Conservation (phyloP, 163 green algal species). For the Volvox carteri region DNA sequence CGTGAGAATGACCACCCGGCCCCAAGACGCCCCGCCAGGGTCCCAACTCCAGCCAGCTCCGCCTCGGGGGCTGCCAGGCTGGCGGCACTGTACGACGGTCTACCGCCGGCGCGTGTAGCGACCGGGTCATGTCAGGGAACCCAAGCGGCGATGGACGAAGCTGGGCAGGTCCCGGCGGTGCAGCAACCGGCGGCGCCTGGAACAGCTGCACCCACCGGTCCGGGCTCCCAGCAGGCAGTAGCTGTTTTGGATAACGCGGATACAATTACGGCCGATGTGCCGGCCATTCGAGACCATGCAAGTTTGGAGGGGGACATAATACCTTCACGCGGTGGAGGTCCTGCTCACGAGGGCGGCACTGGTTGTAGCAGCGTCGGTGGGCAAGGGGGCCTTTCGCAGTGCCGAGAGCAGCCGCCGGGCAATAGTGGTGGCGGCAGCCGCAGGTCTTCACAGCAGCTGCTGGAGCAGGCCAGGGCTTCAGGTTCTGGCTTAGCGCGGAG, state of each 20-base stretch:
- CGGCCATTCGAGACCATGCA: no score
- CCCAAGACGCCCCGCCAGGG: not conserved
- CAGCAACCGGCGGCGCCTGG: not conserved
- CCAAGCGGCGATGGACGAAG: not conserved
- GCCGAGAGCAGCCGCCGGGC: no score
- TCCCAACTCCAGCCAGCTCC: not conserved
- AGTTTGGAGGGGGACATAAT: no score
- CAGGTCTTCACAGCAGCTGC: not conserved
- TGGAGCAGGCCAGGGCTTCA: not conserved
- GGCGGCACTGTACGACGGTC: slow-evolving; percentile 15
- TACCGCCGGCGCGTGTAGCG: slow-evolving; percentile 1
- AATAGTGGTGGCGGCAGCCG: no score
- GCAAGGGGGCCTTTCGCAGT: no score
- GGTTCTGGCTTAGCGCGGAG: not conserved
- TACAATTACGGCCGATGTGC: not conserved
- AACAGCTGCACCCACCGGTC: not conserved
- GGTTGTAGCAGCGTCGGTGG: no score
- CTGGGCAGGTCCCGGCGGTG: no score
- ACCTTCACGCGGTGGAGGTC: no score
- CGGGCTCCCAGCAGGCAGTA: not conserved
- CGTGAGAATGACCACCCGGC: slow-evolving; percentile 13
- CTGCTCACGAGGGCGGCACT: no score
- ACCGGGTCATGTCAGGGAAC: not conserved
- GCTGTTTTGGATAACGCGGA: not conserved
- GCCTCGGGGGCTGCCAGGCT: not conserved